phyloP scores from a whole-genome alignment of 495 filamentous ascomycete genomes.

The Hyaloscypha finlandica region DNA sequence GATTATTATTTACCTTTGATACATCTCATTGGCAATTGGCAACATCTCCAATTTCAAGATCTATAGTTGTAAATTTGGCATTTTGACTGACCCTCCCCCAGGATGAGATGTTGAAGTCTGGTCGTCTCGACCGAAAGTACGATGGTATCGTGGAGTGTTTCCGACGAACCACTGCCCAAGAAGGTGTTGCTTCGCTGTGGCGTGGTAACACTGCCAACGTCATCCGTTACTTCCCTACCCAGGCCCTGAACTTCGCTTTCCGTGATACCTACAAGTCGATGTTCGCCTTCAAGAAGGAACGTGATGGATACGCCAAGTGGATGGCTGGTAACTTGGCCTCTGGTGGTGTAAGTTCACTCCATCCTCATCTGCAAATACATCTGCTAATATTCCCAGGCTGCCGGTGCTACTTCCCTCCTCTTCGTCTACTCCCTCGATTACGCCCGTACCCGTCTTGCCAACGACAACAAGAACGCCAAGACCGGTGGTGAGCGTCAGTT shows the following conservation, averaged over 20 bases:
- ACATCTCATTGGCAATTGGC: neutral
- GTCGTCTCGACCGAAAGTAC: slow-evolving; percentile 98
- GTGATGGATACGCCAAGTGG: slow-evolving; percentile 98
- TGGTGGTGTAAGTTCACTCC: slow-evolving; percentile 82
- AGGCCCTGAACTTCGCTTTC: slow-evolving; percentile 99
- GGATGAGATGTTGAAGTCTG: slow-evolving; percentile 99
- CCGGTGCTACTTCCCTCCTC: slow-evolving; percentile 98
- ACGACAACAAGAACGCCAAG: slow-evolving; percentile 98
- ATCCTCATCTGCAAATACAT: neutral
- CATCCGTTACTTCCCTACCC: slow-evolving; percentile 99
- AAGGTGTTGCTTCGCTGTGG: slow-evolving; percentile 89
- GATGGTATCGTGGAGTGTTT: slow-evolving; percentile 94
- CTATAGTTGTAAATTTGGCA: slow-evolving; percentile 1
- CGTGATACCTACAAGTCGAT: slow-evolving; percentile 99
- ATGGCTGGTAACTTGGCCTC: slow-evolving; percentile 99
- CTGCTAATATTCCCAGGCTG: slow-evolving; percentile 63
- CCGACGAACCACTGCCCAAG: slow-evolving; percentile 77
- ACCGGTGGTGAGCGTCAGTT: slow-evolving; percentile 97
- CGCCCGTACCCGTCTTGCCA: slow-evolving; percentile 99
- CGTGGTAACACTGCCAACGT: slow-evolving; percentile 99
- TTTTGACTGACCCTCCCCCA: slow-evolving; percentile 43
- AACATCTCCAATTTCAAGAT: slow-evolving; percentile 14
- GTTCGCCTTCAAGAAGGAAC: slow-evolving; percentile 99
- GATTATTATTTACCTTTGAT: neutral
- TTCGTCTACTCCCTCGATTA: slow-evolving; percentile 99